Conservation (phyloP, 1,284 basidiomycete species). For the Anthracocystis setariae region DNA sequence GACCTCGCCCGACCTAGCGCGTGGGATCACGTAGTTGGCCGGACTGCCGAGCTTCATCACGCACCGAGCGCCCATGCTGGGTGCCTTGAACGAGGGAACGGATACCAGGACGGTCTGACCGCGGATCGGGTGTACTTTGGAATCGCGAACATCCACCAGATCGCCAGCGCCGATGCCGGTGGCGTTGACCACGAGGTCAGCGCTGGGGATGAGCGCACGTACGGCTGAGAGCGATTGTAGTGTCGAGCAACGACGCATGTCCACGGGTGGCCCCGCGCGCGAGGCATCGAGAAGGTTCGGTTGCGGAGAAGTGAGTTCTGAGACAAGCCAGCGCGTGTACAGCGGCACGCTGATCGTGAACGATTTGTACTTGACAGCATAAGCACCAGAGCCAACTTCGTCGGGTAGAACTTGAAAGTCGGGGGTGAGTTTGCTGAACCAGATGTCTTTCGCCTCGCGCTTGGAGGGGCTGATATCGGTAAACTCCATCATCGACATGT, state of each 20-base stretch:
- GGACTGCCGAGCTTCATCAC: conserved; percentile 42
- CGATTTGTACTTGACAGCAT: conserved; percentile 49
- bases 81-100: conserved; percentile 72
- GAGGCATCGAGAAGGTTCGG: conserved; percentile 7
- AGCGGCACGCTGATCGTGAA: conserved; percentile 52
- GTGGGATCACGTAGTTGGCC: conserved; percentile 73
- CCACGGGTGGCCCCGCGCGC: conserved; percentile 38
- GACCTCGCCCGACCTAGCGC: conserved; percentile 70
- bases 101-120: conserved; percentile 84
- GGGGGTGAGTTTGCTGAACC: conserved; percentile 47
- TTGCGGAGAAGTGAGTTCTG: conserved; percentile 26
- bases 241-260: conserved; percentile 34
- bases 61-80: conserved; percentile 31
- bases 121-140: conserved; percentile 82
- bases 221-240: conserved; percentile 27
- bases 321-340: conserved; percentile 55
- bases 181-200: conserved; percentile 69
- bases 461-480: conserved; percentile 34
- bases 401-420: conserved; percentile 29
- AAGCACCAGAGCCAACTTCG: conserved; percentile 17
- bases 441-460: conserved; percentile 34
- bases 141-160: conserved; percentile 71
- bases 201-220: conserved; percentile 18
- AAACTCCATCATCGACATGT: conserved; percentile 52
- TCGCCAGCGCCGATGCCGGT: conserved; percentile 68